These are phyloP conservation scores for Metrosideros polymorpha DNA, from an alignment of 441 rosid genomes.

Conservation along the genomic window DNA sequence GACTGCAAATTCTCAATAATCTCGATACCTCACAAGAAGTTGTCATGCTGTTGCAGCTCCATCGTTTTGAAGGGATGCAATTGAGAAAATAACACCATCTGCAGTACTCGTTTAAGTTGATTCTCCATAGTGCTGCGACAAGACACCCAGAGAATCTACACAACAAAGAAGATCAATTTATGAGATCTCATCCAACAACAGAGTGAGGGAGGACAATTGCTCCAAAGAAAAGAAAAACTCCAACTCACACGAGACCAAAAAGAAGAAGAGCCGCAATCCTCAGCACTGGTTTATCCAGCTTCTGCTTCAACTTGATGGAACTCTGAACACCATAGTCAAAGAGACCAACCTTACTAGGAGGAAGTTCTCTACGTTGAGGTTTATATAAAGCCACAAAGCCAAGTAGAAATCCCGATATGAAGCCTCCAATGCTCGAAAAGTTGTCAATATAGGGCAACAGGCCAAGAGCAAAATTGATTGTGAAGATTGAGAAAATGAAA, in stretches of 20 bases:
- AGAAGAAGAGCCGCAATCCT: constrained; percentile 46
- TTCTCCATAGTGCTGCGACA: constrained; percentile 28
- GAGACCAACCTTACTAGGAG: constrained; percentile 36
- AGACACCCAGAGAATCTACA: constrained; percentile 48
- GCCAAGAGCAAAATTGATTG: constrained; percentile 51
- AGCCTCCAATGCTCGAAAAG: constrained; percentile 72
- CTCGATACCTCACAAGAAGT: constrained; percentile 54
- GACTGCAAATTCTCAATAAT: neutral
- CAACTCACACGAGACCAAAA: constrained; percentile 50
- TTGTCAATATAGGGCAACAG: constrained; percentile 67
- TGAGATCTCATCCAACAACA: neutral
- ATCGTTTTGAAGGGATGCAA: constrained; percentile 51
- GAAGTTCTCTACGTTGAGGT: constrained; percentile 38
- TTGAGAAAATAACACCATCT: constrained; percentile 59
- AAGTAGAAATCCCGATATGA: constrained; percentile 64
- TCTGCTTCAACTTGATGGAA: constrained; percentile 39
- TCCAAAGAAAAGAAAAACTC: neutral
- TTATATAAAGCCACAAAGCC: constrained; percentile 57
- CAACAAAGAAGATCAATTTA: constrained; percentile 2
- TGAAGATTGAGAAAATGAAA: constrained; percentile 30
- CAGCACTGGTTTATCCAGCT: constrained; percentile 58
- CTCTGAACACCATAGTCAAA: constrained; percentile 32
- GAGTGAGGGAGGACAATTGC: neutral
- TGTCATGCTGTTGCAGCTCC: constrained; percentile 71
- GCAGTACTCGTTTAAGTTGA: constrained; percentile 49